Evolutionary conservation across 2,329 filamentous ascomycete species (phyloP), one percentile per base, ranked within the genome.

Genomic region (Trichoderma oligosporum): DNA sequence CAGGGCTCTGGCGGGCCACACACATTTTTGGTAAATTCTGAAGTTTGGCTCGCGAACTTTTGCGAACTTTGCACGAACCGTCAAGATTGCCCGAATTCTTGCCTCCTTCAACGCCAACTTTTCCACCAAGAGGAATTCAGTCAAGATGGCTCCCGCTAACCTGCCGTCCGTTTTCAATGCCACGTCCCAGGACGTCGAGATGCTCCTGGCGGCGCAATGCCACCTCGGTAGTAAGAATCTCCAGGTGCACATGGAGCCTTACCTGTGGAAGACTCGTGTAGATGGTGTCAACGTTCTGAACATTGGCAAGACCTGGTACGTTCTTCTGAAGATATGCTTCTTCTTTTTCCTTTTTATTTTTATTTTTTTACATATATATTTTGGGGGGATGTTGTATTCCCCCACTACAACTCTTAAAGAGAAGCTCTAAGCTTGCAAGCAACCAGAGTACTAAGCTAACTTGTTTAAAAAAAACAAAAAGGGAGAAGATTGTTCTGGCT

Each of bases 401-500:
- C n/a, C n/a, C n/a, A n/a, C n/a, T n/a, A n/a, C n/a, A n/a, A n/a
- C n/a, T n/a, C n/a, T n/a, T n/a, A n/a, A n/a, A n/a, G 20, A 29
- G 20, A 12, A 12, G 16, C 8, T 5, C 24, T 12, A 44, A 18
- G 20, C 24, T 18, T 31, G n/a, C 8, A 47, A 39, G 11, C 8
- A 14, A 12, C 14, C 12, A 29, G 33, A 45, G n/a, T 5, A 38
- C 14, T 33, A 44, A 48, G 38, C 63, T 63, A 52, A 66, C 51
- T 9, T 2, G 2, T 16, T 14, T 61, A 9, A 7, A 20, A 11
- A 20, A 11, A 25, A 20, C 38, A 11, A 18, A 61, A 69, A 96
- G 93, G 94, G 94, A 99, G 86, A 99, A 99, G 86, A 96, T 99
- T 76, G 91, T 97, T 74, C 87, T 99, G 69, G 94, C 94, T 69